Evolutionary conservation across 345 rosid genomes (phyloP).

Genomic region (Schrenkiella parvula): DNA sequence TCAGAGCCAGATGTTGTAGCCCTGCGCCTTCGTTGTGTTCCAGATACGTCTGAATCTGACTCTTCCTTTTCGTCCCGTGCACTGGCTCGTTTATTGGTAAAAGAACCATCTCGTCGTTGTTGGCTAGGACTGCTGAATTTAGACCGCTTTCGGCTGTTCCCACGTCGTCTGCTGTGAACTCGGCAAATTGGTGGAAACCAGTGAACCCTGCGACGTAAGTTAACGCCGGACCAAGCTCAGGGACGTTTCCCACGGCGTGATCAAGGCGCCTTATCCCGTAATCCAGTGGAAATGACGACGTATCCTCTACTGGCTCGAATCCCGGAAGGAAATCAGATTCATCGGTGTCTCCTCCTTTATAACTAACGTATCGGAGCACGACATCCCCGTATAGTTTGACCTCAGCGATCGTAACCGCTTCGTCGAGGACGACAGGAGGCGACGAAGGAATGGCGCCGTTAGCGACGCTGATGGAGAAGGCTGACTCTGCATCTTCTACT

Average conservation of each 20-base stretch:
- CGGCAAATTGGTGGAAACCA: slow-evolving; percentile 91
- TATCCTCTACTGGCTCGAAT: slow-evolving; percentile 49
- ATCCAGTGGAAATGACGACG: slow-evolving; percentile 58
- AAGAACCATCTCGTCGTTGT: slow-evolving; percentile 72
- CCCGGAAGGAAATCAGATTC: slow-evolving; percentile 46
- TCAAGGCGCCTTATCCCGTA: slow-evolving; percentile 74
- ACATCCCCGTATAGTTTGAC: slow-evolving; percentile 82
- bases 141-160: slow-evolving; percentile 87
- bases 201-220: slow-evolving; percentile 64
- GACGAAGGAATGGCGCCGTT: slow-evolving; percentile 60
- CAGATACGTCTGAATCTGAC: slow-evolving; percentile 88
- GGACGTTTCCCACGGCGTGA: slow-evolving; percentile 92
- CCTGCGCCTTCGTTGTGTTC: slow-evolving; percentile 96
- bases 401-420: slow-evolving; percentile 53
- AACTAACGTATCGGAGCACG: slow-evolving; percentile 75
- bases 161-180: slow-evolving; percentile 91
- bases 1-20: slow-evolving; percentile 77
- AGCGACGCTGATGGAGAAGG: slow-evolving; percentile 53
- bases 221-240: slow-evolving; percentile 59
- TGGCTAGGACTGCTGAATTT: slow-evolving; percentile 74
- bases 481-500: slow-evolving; percentile 72
- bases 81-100: slow-evolving; percentile 92
- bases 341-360: slow-evolving; percentile 9
- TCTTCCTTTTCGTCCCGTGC: slow-evolving; percentile 82
- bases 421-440: slow-evolving; percentile 46